A percentile compares a stretch with the other conserved stretches of the same genome.
Conservation (phyloP, 768 basidiomycete genomes). For the Termitomyces sp. region DNA sequence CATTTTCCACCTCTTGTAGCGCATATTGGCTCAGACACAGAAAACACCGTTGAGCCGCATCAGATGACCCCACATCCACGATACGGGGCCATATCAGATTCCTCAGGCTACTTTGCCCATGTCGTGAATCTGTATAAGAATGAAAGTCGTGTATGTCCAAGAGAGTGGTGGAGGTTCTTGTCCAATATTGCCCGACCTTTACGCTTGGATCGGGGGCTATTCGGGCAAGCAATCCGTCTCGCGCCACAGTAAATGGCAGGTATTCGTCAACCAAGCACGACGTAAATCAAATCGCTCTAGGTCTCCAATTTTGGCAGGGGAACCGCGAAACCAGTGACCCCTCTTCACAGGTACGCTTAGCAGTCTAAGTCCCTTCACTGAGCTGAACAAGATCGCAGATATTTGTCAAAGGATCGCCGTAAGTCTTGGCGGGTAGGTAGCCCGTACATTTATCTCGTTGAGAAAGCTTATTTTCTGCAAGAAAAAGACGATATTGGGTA, state of each 20-base stretch:
- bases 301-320: background rate
- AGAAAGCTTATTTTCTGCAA: background rate
- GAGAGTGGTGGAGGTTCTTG: background rate
- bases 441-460: background rate
- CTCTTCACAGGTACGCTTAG: background rate
- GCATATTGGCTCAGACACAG: background rate
- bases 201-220: background rate
- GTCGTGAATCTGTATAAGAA: background rate
- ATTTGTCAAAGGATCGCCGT: background rate
- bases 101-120: background rate
- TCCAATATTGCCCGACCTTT: background rate
- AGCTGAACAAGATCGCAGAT: background rate
- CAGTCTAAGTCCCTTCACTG: background rate
- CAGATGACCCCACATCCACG: background rate
- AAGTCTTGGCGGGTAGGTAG: conserved; percentile 6
- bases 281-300: background rate
- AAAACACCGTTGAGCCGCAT: background rate
- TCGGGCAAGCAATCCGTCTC: background rate
- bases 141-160: background rate
- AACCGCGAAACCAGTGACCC: background rate
- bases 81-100: too few relatives aligned
- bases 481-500: background rate
- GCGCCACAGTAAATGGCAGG: too few relatives aligned
- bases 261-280: background rate
- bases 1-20: background rate